Conservation (phyloP, 2,329 filamentous ascomycete genomes). For the Fusarium drepaniforme region DNA sequence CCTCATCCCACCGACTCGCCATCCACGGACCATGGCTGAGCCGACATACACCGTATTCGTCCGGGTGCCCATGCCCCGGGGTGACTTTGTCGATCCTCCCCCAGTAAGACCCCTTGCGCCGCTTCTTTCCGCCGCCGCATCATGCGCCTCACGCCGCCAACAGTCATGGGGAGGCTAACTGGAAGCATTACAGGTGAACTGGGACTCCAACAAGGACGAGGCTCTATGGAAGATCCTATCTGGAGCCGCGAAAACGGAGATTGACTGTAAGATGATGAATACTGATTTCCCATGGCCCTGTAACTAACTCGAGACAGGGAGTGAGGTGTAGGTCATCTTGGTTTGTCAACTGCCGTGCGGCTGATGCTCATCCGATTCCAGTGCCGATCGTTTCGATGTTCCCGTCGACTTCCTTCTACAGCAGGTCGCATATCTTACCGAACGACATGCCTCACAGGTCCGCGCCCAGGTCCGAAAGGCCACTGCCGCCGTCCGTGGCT, state of each 20-base stretch:
- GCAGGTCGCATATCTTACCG: constrained; percentile 94
- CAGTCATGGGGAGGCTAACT: constrained; percentile 39
- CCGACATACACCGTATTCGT: constrained; percentile 82
- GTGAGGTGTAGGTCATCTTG: constrained; percentile 72
- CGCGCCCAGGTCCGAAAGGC: constrained; percentile 89
- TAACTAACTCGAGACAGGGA: constrained; percentile 67
- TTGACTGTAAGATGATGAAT: constrained; percentile 77
- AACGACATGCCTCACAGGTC: constrained; percentile 90
- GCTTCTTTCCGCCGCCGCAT: constrained; percentile 20
- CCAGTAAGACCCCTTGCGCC: constrained; percentile 66
- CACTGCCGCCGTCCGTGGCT: constrained; percentile 68
- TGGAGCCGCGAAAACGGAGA: constrained; percentile 81
- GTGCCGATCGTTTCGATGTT: constrained; percentile 83
- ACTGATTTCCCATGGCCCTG: neutral
- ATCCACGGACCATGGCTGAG: constrained; percentile 58
- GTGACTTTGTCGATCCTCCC: constrained; percentile 90
- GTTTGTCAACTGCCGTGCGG: constrained; percentile 11
- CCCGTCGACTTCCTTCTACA: constrained; percentile 90
- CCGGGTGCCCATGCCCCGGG: constrained; percentile 87
- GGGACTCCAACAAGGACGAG: constrained; percentile 89
- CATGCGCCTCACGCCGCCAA: constrained; percentile 25
- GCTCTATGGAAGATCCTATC: constrained; percentile 92
- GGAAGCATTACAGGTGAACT: constrained; percentile 74
- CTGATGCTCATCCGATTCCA: constrained; percentile 50
- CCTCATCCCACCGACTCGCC: constrained; percentile 16